Conservation (phyloP, 768 basidiomycete genomes). For the Collybiopsis luxurians region DNA sequence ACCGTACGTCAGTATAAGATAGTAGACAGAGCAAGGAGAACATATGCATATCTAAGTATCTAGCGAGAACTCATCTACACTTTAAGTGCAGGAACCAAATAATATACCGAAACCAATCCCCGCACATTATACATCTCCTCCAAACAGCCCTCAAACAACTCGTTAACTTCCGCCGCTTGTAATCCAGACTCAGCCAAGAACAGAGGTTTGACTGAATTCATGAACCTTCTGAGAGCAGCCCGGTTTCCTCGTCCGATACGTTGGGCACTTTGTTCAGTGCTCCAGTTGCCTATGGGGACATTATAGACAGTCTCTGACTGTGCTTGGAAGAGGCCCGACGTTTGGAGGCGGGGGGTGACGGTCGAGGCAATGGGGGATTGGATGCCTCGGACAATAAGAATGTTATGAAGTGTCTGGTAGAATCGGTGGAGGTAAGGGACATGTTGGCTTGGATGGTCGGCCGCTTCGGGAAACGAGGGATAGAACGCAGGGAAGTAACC, state of each 20-base stretch:
- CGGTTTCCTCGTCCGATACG: conserved; percentile 42
- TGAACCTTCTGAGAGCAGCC: conserved; percentile 36
- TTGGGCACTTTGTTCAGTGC: conserved; percentile 26
- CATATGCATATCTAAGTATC: too few species aligned
- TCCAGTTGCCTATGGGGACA: conserved; percentile 63
- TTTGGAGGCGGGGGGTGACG: conserved; percentile 35
- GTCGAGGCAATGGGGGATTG: conserved; percentile 34
- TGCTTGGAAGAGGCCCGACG: conserved; percentile 38
- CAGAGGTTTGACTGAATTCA: conserved; percentile 47
- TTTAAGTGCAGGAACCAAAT: conserved; percentile 44
- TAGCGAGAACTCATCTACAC: too few species aligned
- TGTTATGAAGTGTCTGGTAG: conserved; percentile 34
- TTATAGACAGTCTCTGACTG: conserved; percentile 24
- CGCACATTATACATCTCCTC: conserved; percentile 43
- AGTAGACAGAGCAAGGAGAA: too few species aligned
- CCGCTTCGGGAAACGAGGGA: conserved; percentile 22
- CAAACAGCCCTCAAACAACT: conserved; percentile 38
- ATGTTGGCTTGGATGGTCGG: conserved; percentile 23
- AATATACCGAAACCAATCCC: conserved; percentile 49
- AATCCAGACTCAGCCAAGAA: conserved; percentile 36
- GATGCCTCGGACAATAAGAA: conserved; percentile 30
- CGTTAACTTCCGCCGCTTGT: conserved; percentile 31
- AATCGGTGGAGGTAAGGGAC: conserved; percentile 39
- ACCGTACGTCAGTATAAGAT: too few species aligned
- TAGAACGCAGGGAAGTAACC: conserved; percentile 39